phyloP scores from a whole-genome alignment of 179 eudicot genomes.

The Silene vulgaris region DNA sequence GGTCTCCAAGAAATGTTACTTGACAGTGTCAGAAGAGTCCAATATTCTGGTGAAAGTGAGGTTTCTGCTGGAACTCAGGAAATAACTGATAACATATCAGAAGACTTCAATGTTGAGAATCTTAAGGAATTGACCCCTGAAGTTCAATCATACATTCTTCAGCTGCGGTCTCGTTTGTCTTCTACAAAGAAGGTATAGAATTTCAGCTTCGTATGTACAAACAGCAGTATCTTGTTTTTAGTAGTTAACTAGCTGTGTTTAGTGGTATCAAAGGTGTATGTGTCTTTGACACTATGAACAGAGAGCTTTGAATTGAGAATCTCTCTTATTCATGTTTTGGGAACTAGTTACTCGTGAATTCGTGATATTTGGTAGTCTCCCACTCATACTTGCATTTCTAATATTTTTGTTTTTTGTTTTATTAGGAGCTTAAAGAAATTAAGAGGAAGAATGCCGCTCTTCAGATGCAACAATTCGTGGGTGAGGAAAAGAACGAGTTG shows the following conservation, averaged over 20 bases:
- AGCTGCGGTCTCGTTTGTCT: conserved; percentile 62
- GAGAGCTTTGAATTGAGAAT: not conserved
- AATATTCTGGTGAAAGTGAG: conserved; percentile 35
- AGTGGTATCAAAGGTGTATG: not conserved
- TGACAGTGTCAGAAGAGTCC: conserved; percentile 39
- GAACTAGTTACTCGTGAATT: conserved; percentile 12
- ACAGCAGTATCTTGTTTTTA: not conserved
- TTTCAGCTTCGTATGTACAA: conserved; percentile 7
- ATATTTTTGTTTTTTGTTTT: not conserved
- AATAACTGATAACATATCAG: conserved; percentile 31
- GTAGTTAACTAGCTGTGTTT: not conserved
- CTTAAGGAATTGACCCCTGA: conserved; percentile 72
- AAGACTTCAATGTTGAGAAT: conserved; percentile 39
- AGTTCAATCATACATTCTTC: conserved; percentile 56
- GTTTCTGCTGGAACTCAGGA: conserved; percentile 33
- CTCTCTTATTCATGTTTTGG: not conserved
- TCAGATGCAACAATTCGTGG: conserved; percentile 97
- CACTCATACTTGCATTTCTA: not conserved
- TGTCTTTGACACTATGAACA: conserved; percentile 5
- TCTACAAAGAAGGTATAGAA: conserved; percentile 50
- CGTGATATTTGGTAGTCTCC: not conserved
- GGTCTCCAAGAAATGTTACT: conserved; percentile 43
- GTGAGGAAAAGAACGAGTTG: conserved; percentile 95
- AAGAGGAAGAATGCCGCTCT: conserved; percentile 90
- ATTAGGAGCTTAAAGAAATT: conserved; percentile 72